phyloP scores from a whole-genome alignment of 2,329 filamentous ascomycete genomes.

The Fusarium sp. region DNA sequence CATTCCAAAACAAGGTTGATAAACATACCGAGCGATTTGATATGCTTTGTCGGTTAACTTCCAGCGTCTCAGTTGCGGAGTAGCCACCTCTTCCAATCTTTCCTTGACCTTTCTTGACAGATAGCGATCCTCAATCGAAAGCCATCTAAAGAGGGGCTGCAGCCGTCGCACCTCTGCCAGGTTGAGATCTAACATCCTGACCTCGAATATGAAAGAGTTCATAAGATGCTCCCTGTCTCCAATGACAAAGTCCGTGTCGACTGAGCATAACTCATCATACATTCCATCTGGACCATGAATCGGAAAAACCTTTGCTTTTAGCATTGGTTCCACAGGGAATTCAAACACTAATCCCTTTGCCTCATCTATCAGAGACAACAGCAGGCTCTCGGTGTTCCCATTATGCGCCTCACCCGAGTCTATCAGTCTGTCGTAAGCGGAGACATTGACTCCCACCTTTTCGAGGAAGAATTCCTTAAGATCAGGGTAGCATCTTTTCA shows the following conservation, averaged over 20 bases:
- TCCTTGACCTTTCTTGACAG: conserved; percentile 11
- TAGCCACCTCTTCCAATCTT: not conserved
- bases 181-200: conserved; percentile 20
- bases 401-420: not conserved
- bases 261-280: not conserved
- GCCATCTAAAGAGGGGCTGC: conserved; percentile 17
- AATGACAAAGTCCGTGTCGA: conserved; percentile 11
- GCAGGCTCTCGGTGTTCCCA: not conserved
- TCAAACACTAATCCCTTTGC: not conserved
- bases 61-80: not conserved
- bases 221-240: conserved; percentile 15
- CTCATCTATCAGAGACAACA: conserved; percentile 13
- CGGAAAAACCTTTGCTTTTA: conserved; percentile 28
- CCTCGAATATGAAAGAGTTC: not conserved
- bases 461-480: conserved; percentile 17
- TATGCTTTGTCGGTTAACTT: conserved; percentile 23
- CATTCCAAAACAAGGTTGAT: accelerated
- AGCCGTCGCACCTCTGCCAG: conserved; percentile 10
- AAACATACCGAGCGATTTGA: conserved; percentile 25
- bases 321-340: conserved; percentile 14
- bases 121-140: conserved; percentile 18
- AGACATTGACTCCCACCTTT: conserved; percentile 9
- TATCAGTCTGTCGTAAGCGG: conserved; percentile 23
- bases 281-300: not conserved
- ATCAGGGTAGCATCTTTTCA: conserved; percentile 9